A percentile compares a stretch with the other conserved stretches of the same genome.
Evolutionary conservation across 352 stramenopile species (phyloP).

Genomic region (Phytopythium chamaehyphon): DNA sequence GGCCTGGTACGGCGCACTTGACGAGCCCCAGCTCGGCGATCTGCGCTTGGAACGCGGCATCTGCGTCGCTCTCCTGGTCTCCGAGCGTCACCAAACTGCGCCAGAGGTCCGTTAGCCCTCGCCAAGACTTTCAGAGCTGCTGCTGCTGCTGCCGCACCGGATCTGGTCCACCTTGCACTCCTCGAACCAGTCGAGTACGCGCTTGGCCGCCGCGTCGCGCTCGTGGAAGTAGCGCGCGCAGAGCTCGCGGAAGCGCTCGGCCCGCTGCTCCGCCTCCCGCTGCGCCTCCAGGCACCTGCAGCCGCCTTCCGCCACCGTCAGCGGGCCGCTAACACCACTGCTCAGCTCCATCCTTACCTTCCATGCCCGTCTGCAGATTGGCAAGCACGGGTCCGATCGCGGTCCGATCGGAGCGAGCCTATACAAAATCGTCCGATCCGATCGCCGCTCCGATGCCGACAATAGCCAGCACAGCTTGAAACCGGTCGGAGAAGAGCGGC

Average conservation of each 20-base stretch:
- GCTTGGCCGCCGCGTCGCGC: conserved; percentile 48
- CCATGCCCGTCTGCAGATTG: too few relatives aligned
- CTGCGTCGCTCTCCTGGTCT: conserved; percentile 5
- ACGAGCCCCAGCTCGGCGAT: conserved; percentile 33
- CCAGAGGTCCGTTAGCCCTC: too few relatives aligned
- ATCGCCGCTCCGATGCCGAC: too few relatives aligned
- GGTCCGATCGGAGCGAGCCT: too few relatives aligned
- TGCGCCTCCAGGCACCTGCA: conserved; percentile 36
- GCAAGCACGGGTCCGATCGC: too few relatives aligned
- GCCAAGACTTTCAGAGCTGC: too few relatives aligned
- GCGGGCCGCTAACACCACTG: too few relatives aligned
- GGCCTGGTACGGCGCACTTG: conserved; percentile 35
- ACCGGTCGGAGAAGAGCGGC: conserved; percentile 9
- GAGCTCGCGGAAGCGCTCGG: conserved; percentile 47
- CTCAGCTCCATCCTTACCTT: too few relatives aligned
- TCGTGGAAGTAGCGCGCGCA: conserved; percentile 66
- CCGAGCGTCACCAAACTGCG: conserved; percentile 21
- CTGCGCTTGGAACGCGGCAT: conserved; percentile 11
- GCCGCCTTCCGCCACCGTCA: conserved; percentile 3
- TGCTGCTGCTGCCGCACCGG: conserved; percentile 22
- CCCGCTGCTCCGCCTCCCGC: conserved; percentile 18
- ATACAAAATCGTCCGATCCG: too few relatives aligned
- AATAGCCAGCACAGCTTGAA: too few relatives aligned
- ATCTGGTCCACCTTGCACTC: conserved; percentile 58
- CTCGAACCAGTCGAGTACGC: conserved; percentile 69